Percentiles rank a stretch among this genome's conserved stretches.
Evolutionary conservation across 768 basidiomycete species (phyloP).

Genomic region (Lentinus brumalis): DNA sequence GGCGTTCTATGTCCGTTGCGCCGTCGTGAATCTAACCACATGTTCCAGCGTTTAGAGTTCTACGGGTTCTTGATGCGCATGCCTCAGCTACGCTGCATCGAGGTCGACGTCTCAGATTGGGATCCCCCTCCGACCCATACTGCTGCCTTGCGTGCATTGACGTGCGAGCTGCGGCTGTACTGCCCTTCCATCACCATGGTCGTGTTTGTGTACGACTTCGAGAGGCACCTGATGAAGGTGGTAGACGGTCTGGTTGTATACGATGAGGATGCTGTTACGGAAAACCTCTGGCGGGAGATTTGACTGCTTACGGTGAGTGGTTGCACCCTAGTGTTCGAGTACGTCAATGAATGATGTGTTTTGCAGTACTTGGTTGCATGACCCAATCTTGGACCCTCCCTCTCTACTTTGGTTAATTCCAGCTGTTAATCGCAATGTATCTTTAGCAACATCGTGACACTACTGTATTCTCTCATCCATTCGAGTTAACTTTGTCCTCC

Average conservation of each 20-base stretch:
- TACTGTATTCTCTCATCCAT: constrained; percentile 3
- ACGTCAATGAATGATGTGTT: background rate
- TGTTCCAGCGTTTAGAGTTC: constrained; percentile 55
- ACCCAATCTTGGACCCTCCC: background rate
- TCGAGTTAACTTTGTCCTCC: background rate
- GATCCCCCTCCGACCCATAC: constrained; percentile 54
- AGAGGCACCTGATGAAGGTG: constrained; percentile 31
- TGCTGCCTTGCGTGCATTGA: constrained; percentile 57
- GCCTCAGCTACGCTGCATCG: constrained; percentile 51
- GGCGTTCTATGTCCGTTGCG: background rate
- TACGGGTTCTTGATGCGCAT: constrained; percentile 62
- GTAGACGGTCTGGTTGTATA: constrained; percentile 20
- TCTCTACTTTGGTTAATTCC: background rate
- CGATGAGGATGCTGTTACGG: constrained; percentile 23
- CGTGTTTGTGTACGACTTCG: constrained; percentile 66
- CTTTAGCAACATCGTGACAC: background rate
- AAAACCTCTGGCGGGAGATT: constrained; percentile 28
- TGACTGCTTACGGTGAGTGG: constrained; percentile 6
- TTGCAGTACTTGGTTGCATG: background rate
- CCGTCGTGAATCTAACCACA: background rate
- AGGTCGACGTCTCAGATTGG: constrained; percentile 70
- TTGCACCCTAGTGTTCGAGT: background rate
- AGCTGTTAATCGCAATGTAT: constrained; percentile 11
- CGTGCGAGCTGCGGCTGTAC: constrained; percentile 62
- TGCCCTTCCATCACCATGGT: constrained; percentile 51